phyloP scores from a whole-genome alignment of 345 rosid genomes.

The Citrus unshiu region DNA sequence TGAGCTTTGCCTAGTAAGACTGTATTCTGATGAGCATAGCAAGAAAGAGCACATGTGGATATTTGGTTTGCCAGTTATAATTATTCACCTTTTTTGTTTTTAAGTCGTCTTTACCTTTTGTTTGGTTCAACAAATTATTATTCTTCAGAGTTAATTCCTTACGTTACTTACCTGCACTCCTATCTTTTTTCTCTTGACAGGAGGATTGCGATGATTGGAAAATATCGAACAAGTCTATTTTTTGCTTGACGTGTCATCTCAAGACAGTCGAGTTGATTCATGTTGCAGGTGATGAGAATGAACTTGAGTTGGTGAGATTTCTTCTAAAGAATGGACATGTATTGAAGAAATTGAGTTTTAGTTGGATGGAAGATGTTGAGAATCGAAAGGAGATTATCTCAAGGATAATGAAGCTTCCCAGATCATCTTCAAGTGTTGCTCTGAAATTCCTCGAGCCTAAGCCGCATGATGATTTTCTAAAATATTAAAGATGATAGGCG shows the following conservation, averaged over 20 bases:
- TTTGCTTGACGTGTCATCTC: neutral
- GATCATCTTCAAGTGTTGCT: neutral
- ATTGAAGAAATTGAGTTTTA: neutral
- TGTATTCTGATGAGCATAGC: too few species aligned
- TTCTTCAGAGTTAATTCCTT: neutral
- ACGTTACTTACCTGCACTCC: neutral
- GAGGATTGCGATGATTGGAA: neutral
- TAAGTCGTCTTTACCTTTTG: too few species aligned
- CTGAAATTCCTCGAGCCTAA: neutral
- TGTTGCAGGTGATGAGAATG: neutral
- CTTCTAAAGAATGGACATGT: neutral
- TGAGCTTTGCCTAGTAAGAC: too few species aligned
- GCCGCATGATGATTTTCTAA: neutral
- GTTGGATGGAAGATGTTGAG: neutral
- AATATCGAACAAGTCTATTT: neutral
- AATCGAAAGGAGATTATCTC: neutral
- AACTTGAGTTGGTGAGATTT: neutral
- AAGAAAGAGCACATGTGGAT: too few species aligned
- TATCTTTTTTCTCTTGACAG: neutral
- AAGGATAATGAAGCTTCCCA: neutral
- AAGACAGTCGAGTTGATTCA: neutral
- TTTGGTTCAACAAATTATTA: neutral
- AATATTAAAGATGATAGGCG: neutral
- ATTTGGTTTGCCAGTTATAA: neutral
- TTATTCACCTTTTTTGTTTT: neutral